A percentile compares a stretch with the other conserved stretches of the same genome.
Evolutionary conservation across 2,329 filamentous ascomycete genomes (phyloP).

Genomic region (Colletotrichum cereale): DNA sequence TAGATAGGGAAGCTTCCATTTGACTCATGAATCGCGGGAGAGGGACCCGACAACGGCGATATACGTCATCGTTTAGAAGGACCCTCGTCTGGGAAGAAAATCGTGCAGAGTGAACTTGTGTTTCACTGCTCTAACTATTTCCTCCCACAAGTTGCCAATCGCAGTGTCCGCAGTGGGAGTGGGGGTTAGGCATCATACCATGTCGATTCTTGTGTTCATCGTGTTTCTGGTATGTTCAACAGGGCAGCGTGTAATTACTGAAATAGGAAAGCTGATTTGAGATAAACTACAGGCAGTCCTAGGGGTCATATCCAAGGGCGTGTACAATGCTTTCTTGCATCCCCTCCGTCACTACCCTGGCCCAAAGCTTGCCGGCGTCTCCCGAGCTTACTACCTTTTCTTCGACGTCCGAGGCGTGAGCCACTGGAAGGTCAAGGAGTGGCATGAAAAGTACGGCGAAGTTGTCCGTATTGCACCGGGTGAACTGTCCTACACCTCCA

Average conservation of each 20-base stretch:
- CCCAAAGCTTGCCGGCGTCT: slow-evolving; percentile 43
- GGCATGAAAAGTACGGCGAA: slow-evolving; percentile 46
- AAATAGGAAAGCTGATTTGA: neutral
- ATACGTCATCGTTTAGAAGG: slow-evolving; percentile 14
- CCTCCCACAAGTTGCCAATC: neutral
- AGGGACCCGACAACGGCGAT: slow-evolving; percentile 18
- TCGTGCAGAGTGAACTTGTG: neutral
- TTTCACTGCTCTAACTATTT: neutral
- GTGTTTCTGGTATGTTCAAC: slow-evolving; percentile 13
- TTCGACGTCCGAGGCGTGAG: slow-evolving; percentile 33
- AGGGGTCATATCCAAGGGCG: slow-evolving; percentile 23
- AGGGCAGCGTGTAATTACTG: neutral
- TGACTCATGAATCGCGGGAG: slow-evolving; percentile 29
- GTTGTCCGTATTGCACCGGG: slow-evolving; percentile 56
- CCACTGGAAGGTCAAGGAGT: slow-evolving; percentile 37
- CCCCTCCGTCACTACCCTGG: slow-evolving; percentile 49
- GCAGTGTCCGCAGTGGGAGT: neutral
- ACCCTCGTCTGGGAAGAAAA: neutral
- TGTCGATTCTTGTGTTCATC: slow-evolving; percentile 19
- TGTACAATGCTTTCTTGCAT: slow-evolving; percentile 48
- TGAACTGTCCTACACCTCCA: slow-evolving; percentile 53
- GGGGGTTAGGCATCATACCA: slow-evolving; percentile 15
- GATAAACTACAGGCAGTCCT: slow-evolving; percentile 10
- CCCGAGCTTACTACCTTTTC: slow-evolving; percentile 34
- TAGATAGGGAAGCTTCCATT: slow-evolving; percentile 10